A percentile compares a stretch with the other conserved stretches of the same genome.
These are phyloP conservation scores for Tuber aestivum DNA, from an alignment of 495 filamentous ascomycete species.

Conservation along the genomic window DNA sequence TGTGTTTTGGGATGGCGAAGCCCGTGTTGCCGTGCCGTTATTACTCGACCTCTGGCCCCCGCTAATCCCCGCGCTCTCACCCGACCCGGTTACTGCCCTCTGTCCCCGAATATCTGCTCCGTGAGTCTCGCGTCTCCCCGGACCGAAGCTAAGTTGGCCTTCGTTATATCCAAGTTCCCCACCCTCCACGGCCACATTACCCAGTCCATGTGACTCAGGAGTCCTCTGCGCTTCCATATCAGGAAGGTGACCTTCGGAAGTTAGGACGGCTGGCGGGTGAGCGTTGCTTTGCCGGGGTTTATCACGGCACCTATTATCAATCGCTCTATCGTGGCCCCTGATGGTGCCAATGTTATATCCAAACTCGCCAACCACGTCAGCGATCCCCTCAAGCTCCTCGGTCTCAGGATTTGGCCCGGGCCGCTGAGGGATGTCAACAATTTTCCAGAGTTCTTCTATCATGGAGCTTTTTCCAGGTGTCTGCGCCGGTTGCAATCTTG, in stretches of 20 bases:
- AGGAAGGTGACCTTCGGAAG: background rate
- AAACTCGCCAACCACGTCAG: constrained; percentile 4
- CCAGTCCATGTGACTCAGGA: background rate
- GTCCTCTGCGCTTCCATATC: background rate
- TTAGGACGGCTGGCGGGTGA: background rate
- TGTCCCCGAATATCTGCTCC: background rate
- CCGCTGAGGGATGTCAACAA: background rate
- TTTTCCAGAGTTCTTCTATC: constrained; percentile 5
- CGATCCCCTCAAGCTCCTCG: constrained; percentile 7
- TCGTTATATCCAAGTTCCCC: constrained; percentile 13
- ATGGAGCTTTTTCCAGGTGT: background rate
- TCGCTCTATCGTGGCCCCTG: constrained; percentile 11
- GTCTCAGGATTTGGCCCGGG: constrained; percentile 3
- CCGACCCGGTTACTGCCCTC: constrained; percentile 1
- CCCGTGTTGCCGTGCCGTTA: background rate
- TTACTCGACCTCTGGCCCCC: background rate
- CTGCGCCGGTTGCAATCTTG: background rate
- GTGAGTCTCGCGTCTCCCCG: background rate
- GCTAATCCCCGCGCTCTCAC: background rate
- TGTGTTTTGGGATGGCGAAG: constrained; percentile 2
- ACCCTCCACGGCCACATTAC: background rate
- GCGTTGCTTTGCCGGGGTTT: background rate
- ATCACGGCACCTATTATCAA: background rate
- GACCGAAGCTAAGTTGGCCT: background rate
- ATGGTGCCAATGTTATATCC: constrained; percentile 11